These are phyloP conservation scores for Fusarium secorum DNA, from an alignment of 2,329 filamentous ascomycete genomes.

Conservation along the genomic window DNA sequence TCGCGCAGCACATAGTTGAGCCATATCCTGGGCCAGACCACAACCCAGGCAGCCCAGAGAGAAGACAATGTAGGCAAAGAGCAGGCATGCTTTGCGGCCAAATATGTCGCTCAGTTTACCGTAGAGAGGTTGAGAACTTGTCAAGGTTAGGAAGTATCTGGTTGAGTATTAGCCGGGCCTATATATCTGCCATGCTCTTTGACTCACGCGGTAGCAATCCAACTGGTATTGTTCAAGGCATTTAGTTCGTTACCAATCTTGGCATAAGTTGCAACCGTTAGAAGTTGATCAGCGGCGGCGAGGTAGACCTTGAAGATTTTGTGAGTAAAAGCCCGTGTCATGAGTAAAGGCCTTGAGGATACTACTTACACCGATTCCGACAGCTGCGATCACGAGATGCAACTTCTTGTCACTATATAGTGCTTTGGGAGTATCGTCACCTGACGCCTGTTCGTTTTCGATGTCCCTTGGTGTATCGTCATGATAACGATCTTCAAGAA, in stretches of 20 bases:
- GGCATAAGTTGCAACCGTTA: constrained; percentile 80
- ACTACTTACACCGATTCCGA: constrained; percentile 49
- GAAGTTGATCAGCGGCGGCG: constrained; percentile 77
- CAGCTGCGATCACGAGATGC: constrained; percentile 49
- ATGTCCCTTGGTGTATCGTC: constrained; percentile 1
- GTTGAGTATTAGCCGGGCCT: background rate
- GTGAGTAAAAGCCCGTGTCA: background rate
- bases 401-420: constrained; percentile 45
- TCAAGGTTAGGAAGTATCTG: constrained; percentile 76
- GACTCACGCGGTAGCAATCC: constrained; percentile 67
- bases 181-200: background rate
- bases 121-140: constrained; percentile 78
- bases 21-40: constrained; percentile 69
- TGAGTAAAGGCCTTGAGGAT: background rate
- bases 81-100: constrained; percentile 70
- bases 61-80: constrained; percentile 71
- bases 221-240: constrained; percentile 76
- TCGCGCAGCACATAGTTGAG: constrained; percentile 70
- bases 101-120: constrained; percentile 77
- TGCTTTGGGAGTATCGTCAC: background rate
- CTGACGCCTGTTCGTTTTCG: constrained; percentile 17
- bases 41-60: constrained; percentile 70
- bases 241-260: constrained; percentile 79
- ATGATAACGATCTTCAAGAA: constrained; percentile 32
- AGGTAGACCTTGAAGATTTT: constrained; percentile 66